Percentiles rank a stretch among this genome's conserved stretches.
Evolutionary conservation across 2,329 filamentous ascomycete species (phyloP).

Genomic region (Aspergillus arachidicola): DNA sequence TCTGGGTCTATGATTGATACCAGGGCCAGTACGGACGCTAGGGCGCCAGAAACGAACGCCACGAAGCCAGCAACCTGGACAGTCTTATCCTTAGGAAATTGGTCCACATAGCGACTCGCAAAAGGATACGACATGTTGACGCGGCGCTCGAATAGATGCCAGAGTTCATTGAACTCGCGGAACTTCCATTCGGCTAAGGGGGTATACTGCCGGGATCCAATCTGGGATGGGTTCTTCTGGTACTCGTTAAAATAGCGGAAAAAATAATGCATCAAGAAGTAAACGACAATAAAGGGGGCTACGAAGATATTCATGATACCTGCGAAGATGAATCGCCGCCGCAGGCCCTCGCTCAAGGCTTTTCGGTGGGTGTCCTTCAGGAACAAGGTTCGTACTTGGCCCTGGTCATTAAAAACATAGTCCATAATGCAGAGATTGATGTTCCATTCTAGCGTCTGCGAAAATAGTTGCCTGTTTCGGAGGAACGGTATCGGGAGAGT

Average conservation of each 20-base stretch:
- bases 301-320: slow-evolving; percentile 84
- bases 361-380: slow-evolving; percentile 80
- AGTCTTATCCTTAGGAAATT: slow-evolving; percentile 94
- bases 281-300: slow-evolving; percentile 83
- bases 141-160: slow-evolving; percentile 86
- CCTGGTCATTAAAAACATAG: slow-evolving; percentile 87
- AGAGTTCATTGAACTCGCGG: slow-evolving; percentile 94
- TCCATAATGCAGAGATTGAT: slow-evolving; percentile 88
- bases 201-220: slow-evolving; percentile 88
- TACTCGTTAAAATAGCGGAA: slow-evolving; percentile 98
- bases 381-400: slow-evolving; percentile 84
- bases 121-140: slow-evolving; percentile 94
- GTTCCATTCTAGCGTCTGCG: slow-evolving; percentile 88
- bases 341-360: slow-evolving; percentile 75
- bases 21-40: slow-evolving; percentile 81
- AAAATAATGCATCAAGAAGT: slow-evolving; percentile 85
- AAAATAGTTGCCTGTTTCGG: slow-evolving; percentile 78
- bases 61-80: slow-evolving; percentile 83
- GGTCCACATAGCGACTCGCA: slow-evolving; percentile 87
- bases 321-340: slow-evolving; percentile 76
- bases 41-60: slow-evolving; percentile 82
- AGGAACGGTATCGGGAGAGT: slow-evolving; percentile 84
- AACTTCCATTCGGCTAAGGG: slow-evolving; percentile 97
- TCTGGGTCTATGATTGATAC: slow-evolving; percentile 89
- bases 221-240: slow-evolving; percentile 85